phyloP scores from a whole-genome alignment of 306 rosid genomes.

The Sesbania bispinosa region DNA sequence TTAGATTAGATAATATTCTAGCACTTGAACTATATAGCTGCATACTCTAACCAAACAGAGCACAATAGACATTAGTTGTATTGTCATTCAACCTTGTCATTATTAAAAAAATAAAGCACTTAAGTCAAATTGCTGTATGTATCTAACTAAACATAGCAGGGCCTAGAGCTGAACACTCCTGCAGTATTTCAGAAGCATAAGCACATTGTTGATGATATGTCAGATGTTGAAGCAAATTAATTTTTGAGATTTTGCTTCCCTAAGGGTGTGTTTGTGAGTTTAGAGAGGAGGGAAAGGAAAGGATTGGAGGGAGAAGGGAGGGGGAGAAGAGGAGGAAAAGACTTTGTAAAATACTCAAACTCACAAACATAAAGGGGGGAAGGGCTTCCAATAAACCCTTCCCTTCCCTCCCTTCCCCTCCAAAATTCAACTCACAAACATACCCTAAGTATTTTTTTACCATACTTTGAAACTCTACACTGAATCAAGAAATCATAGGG shows the following conservation, averaged over 20 bases:
- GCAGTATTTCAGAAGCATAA: constrained; percentile 17
- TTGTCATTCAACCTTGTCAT: constrained; percentile 4
- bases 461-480: background rate
- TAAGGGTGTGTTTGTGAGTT: too few relatives aligned
- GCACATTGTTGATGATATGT: constrained; percentile 1
- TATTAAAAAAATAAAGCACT: background rate
- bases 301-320: too few relatives aligned
- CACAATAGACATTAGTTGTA: background rate
- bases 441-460: background rate
- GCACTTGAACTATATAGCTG: constrained; percentile 6
- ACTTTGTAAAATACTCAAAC: too few relatives aligned
- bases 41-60: background rate
- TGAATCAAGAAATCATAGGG: constrained; percentile 7
- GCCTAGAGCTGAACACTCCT: background rate
- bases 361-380: too few relatives aligned
- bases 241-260: background rate
- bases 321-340: too few relatives aligned
- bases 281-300: too few relatives aligned
- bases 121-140: background rate
- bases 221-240: background rate
- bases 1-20: background rate
- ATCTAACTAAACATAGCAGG: constrained; percentile 20
- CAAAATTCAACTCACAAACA: too few relatives aligned
- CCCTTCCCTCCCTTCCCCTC: too few relatives aligned
- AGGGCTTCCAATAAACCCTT: too few relatives aligned